Conservation (phyloP, 78 protist species). For the Anaeramoeba ignava region DNA sequence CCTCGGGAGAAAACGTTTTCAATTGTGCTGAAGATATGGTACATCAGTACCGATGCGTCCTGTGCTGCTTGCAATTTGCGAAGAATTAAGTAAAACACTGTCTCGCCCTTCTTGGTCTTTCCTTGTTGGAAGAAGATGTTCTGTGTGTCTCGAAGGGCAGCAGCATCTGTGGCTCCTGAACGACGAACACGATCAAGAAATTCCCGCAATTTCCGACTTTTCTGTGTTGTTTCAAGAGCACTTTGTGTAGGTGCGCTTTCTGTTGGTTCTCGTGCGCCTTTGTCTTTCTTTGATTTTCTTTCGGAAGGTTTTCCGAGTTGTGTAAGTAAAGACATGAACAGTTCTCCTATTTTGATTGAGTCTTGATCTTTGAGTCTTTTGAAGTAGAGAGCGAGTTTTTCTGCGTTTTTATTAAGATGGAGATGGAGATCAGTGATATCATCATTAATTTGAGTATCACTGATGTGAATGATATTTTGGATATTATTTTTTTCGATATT, state of each 20-base stretch:
- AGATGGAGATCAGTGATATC: neutral
- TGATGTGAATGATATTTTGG: neutral
- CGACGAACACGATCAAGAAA: no score
- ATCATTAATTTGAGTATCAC: neutral
- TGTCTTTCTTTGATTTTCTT: neutral
- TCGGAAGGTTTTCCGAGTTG: neutral
- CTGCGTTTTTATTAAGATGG: neutral
- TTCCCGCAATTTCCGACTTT: no score
- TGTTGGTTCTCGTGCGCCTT: no score
- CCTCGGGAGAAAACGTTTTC: neutral
- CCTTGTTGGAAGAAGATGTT: no score
- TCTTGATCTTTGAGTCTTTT: neutral
- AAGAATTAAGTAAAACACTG: neutral
- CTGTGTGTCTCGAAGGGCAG: no score
- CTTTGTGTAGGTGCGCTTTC: no score
- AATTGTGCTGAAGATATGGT: conserved; percentile 1
- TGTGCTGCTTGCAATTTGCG: neutral
- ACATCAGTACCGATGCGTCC: neutral
- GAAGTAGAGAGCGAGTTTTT: neutral
- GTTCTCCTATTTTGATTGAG: neutral
- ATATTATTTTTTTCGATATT: no score
- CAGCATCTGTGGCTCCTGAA: no score
- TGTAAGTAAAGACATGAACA: neutral
- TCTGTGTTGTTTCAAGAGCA: no score
- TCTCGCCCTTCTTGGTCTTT: neutral